Conservation (phyloP, 495 filamentous ascomycete genomes). For the Tetracladium marchalianum region DNA sequence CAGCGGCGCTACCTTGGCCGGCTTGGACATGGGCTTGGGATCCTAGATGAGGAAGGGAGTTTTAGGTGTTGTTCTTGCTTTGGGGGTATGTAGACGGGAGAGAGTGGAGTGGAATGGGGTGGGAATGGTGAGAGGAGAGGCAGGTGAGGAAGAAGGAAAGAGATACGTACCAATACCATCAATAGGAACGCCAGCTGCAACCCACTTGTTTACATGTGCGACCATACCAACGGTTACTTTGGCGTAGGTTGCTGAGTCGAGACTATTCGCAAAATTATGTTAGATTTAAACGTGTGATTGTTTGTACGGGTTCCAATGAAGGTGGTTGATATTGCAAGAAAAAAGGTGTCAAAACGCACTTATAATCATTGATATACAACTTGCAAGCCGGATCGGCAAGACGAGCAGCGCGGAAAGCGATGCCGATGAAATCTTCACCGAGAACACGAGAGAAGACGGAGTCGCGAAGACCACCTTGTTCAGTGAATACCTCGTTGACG, state of each 20-base stretch:
- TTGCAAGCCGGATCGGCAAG: constrained; percentile 46
- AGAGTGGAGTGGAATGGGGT: background rate
- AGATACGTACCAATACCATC: constrained; percentile 64
- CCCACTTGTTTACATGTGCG: constrained; percentile 54
- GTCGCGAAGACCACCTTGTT: constrained; percentile 44
- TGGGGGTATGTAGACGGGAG: background rate
- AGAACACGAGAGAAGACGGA: constrained; percentile 51
- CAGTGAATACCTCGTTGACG: constrained; percentile 59
- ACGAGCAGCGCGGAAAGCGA: constrained; percentile 52
- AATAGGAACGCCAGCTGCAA: constrained; percentile 55
- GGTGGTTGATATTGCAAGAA: too few relatives aligned
- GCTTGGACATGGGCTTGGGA: constrained; percentile 51
- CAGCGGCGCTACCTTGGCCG: constrained; percentile 33
- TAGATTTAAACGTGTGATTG: background rate
- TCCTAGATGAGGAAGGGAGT: constrained; percentile 19
- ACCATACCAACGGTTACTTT: constrained; percentile 55
- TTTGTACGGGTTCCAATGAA: background rate
- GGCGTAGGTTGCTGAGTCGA: constrained; percentile 24
- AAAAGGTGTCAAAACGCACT: constrained; percentile 32
- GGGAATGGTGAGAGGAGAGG: too few relatives aligned
- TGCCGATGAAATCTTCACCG: constrained; percentile 44
- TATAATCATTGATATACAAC: constrained; percentile 65
- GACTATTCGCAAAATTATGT: background rate
- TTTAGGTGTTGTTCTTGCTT: constrained; percentile 4
- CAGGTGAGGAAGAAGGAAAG: constrained; percentile 44